Evolutionary conservation across 2,329 filamentous ascomycete species (phyloP), one percentile per base, ranked within the genome.

Genomic region (Calcarisporium arbuscula): DNA sequence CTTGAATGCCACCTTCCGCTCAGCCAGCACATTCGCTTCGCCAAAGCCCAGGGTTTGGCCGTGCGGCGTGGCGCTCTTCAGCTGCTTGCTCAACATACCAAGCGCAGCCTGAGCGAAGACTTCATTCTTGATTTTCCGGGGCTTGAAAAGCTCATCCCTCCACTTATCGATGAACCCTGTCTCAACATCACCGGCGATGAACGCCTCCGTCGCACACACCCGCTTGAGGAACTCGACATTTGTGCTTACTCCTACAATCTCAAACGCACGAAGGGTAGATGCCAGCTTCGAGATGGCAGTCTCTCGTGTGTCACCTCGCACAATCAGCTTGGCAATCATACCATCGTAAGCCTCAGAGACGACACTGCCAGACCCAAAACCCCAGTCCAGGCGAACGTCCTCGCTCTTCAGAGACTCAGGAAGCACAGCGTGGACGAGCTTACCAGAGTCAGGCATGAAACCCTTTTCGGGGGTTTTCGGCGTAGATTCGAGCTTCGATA

Each of bases 251-350:
- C 92, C 92, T 4, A 90, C 92, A 9, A 98, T 80, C 60, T 98
- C 87, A 54, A 96, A 98, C 30, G 86, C 74, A 45, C 86, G 82
- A 9, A 98, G 67, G 1, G 92, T 89, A 5, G 80, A 68, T 23
- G 80, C 77, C 39, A 98, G 70, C 58, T 86, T 94, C 39, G 85
- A 80, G 32, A 98, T 82, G 4, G 89, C 86, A 18, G 84, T 82
- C 54, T 83, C 75, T 40, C 92, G 75, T 37, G 82, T 82, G 12
- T 77, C 74, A 1, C 85, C 92, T 38, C 85, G 77, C 6, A 96
- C 87, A 48, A 98, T 98, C 34, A 98, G 74, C 64, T 98, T 98
- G 28, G 92, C 86, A 47, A 98, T 95, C 92, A 98, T 98, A 19
- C 92, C 92, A 49, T 98, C 92, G 59, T 98, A 98, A 35, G 92